These are phyloP conservation scores for Erigeron philadelphicus DNA, from an alignment of 140 eudicot genomes.

Conservation along the genomic window DNA sequence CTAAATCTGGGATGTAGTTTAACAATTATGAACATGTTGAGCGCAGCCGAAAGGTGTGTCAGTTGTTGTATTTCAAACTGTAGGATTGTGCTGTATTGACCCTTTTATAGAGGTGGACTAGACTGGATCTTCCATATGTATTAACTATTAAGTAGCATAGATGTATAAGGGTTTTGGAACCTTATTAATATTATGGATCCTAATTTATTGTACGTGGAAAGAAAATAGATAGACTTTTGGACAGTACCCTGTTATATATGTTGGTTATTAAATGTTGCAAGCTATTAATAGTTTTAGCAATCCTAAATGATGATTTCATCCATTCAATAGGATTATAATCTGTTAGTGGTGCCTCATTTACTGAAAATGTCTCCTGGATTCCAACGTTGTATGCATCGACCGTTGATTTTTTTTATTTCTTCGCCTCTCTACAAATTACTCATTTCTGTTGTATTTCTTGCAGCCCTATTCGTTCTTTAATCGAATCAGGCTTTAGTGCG, in stretches of 20 bases:
- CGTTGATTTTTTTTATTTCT: neutral
- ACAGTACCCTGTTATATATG: neutral
- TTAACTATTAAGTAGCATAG: no score
- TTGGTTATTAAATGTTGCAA: neutral
- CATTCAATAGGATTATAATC: neutral
- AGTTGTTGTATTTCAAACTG: no score
- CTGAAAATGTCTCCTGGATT: neutral
- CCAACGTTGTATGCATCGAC: neutral
- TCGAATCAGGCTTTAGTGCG: slow-evolving; percentile 82
- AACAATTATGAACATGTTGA: no score
- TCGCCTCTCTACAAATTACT: neutral
- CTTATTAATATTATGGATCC: no score
- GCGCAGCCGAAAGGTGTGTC: no score
- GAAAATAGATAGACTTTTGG: neutral
- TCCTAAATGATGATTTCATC: neutral
- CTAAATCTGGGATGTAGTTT: no score
- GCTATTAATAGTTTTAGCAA: neutral
- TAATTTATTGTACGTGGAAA: no score
- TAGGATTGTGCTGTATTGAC: no score
- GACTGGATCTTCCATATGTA: no score
- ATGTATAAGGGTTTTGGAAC: no score
- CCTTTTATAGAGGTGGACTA: no score
- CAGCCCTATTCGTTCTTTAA: slow-evolving; percentile 91
- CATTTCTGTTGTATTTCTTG: slow-evolving; percentile 20
- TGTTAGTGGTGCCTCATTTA: neutral